Base-by-base conservation (phyloP, 306 rosid genomes). In the Phaseolus lunatus region DNA sequence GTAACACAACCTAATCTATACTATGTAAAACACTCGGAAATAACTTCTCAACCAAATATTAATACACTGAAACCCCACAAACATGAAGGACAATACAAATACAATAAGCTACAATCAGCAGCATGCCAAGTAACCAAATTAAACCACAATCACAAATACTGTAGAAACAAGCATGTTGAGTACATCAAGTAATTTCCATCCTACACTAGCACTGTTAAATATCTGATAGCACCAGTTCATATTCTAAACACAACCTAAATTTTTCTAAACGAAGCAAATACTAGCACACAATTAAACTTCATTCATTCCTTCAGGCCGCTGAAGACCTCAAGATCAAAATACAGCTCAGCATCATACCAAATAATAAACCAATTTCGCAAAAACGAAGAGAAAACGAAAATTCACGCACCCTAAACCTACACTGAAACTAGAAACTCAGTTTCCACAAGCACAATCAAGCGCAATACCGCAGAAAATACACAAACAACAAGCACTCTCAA, bases 281-380 rank as follows among this genome's bases (percentile, higher is more conserved):
- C 41, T 29, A 27, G 0, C 23, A 57, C 64, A 13, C 19, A 59
- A 59, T 15, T 59, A n/a, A 39, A 73, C 18, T 57, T 26, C 67
- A 9, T 41, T 15, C 43, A 73, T 23, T 53, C 37, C 22, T 7
- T 5, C 27, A 64, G 4, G 26, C 7, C 0, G 20, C 41, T 16
- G 13, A n/a, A 79, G 27, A 62, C 37, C 54, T 63, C 12, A 35
- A 52, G 37, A 47, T 70, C 53, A 5, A 22, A 35, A 54, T 9
- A 29, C 10, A 75, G 44, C 44, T 53, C 52, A 45, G 45, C 7
- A 29, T 11, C 53, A 41, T 23, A 12, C 48, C 11, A 78, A 50
- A 2, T 58, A 50, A 13, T n/a, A 75, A 62, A 52, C 67, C 67
- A 79, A 72, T 66, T 71, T 19, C n/a, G 1, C 37, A 29, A 78